Percentiles rank a stretch among this genome's conserved stretches.
phyloP scores from a whole-genome alignment of 768 basidiomycete species.

The Inosperma sp. region DNA sequence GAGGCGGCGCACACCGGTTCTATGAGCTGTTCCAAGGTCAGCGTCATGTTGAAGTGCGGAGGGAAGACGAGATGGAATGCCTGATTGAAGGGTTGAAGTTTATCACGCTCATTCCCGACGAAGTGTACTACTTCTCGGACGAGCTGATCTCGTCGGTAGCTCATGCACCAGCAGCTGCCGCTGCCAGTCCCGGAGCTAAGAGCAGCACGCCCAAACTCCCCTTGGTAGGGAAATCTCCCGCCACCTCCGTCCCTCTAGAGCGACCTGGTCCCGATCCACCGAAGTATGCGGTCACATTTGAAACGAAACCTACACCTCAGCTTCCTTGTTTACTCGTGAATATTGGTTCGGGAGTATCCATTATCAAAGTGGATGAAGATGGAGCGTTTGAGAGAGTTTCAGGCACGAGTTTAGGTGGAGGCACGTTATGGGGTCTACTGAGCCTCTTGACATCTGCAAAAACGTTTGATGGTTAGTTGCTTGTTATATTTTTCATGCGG shows the following conservation, averaged over 20 bases:
- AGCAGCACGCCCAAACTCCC: too few relatives aligned
- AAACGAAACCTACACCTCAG: conserved; percentile 76
- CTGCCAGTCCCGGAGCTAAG: conserved; percentile 13
- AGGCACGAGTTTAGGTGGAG: conserved; percentile 95
- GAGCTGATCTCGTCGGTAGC: conserved; percentile 77
- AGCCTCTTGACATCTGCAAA: conserved; percentile 93
- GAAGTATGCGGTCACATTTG: conserved; percentile 83
- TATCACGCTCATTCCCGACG: conserved; percentile 91
- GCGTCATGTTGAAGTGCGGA: conserved; percentile 76
- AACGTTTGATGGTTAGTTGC: conserved; percentile 84
- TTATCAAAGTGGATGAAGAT: conserved; percentile 95
- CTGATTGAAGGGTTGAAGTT: conserved; percentile 95
- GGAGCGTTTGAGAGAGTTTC: conserved; percentile 95
- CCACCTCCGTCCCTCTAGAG: conserved; percentile 41
- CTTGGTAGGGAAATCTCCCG: too few relatives aligned
- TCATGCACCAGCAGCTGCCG: conserved; percentile 22
- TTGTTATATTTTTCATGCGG: conserved; percentile 11
- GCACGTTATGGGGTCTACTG: conserved; percentile 94
- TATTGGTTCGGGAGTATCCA: conserved; percentile 95
- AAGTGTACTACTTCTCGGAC: conserved; percentile 98
- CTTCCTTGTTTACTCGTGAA: conserved; percentile 96
- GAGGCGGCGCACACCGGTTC: conserved; percentile 95
- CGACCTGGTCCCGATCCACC: conserved; percentile 92
- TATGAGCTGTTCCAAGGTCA: conserved; percentile 73
- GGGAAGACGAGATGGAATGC: conserved; percentile 99